These are phyloP conservation scores for Colletotrichum lentis DNA, from an alignment of 2,329 filamentous ascomycete genomes.

Conservation along the genomic window DNA sequence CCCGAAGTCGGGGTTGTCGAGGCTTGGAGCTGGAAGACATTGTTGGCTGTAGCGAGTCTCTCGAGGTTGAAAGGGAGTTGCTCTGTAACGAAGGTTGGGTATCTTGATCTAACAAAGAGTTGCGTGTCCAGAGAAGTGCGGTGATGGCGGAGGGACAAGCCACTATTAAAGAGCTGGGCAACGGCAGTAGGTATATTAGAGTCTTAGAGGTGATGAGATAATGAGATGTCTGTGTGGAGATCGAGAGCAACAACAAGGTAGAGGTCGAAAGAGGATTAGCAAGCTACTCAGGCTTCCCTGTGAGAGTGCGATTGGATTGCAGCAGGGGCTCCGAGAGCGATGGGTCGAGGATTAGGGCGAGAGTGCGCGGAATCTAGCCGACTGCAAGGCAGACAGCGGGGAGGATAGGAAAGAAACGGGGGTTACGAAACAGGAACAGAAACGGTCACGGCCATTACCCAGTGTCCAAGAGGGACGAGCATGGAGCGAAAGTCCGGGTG, in stretches of 20 bases:
- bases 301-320: slow-evolving; percentile 26
- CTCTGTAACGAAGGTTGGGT: slow-evolving; percentile 26
- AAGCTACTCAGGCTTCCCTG: slow-evolving; percentile 27
- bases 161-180: slow-evolving; percentile 34
- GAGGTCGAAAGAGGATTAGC: slow-evolving; percentile 34
- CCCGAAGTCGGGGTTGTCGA: slow-evolving; percentile 54
- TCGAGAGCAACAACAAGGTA: slow-evolving; percentile 16
- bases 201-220: slow-evolving; percentile 32
- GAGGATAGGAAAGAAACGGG: slow-evolving; percentile 23
- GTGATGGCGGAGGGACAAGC: slow-evolving; percentile 28
- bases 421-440: slow-evolving; percentile 38
- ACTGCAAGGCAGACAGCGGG: slow-evolving; percentile 29
- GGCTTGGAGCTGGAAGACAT: slow-evolving; percentile 43
- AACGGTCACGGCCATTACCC: slow-evolving; percentile 39
- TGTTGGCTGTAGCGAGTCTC: slow-evolving; percentile 30
- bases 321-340: slow-evolving; percentile 34
- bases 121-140: slow-evolving; percentile 20
- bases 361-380: slow-evolving; percentile 33
- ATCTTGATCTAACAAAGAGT: slow-evolving; percentile 34
- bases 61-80: not conserved
- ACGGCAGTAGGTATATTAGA: slow-evolving; percentile 31
- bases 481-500: slow-evolving; percentile 36
- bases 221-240: slow-evolving; percentile 37
- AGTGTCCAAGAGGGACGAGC: slow-evolving; percentile 37
- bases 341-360: slow-evolving; percentile 24